phyloP scores from a whole-genome alignment of 2,329 filamentous ascomycete genomes.

The Cercospora zeina region DNA sequence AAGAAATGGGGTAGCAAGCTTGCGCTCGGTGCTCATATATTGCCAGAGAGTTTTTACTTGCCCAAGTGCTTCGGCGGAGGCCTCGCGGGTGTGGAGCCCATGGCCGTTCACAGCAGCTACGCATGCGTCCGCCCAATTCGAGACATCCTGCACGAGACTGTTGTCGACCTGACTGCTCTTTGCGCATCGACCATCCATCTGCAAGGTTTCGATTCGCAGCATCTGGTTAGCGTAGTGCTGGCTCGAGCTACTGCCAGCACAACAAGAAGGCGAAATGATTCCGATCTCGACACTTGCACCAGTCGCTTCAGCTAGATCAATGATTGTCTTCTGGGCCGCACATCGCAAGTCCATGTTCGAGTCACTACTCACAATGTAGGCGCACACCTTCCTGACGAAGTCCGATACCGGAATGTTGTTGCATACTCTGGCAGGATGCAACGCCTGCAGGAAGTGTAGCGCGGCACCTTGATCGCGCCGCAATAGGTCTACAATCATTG shows the following conservation, averaged over 20 bases:
- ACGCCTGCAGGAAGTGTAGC: constrained; percentile 23
- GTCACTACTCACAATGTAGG: constrained; percentile 11
- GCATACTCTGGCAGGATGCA: constrained; percentile 6
- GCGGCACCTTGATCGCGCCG: constrained; percentile 26
- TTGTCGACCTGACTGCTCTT: not conserved
- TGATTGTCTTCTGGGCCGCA: constrained; percentile 17
- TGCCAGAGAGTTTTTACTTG: constrained; percentile 29
- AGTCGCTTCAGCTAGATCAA: not conserved
- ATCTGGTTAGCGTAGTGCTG: constrained; percentile 30
- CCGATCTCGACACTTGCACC: not conserved
- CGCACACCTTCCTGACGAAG: constrained; percentile 16
- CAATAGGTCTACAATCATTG: constrained; percentile 18
- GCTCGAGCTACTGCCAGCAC: constrained; percentile 9
- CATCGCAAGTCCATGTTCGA: constrained; percentile 22
- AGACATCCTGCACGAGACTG: constrained; percentile 10
- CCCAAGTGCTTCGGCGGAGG: constrained; percentile 32
- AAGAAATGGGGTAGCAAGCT: constrained; percentile 44
- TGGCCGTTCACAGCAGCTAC: constrained; percentile 28
- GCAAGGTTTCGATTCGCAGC: constrained; percentile 26
- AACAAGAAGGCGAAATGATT: not conserved
- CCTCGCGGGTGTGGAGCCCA: constrained; percentile 35
- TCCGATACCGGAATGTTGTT: constrained; percentile 9
- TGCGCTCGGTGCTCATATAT: constrained; percentile 3
- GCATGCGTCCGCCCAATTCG: constrained; percentile 22
- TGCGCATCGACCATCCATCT: constrained; percentile 14